These are phyloP conservation scores for Paramarasmius palmivorus DNA, from an alignment of 1,284 basidiomycete species.

Conservation along the genomic window DNA sequence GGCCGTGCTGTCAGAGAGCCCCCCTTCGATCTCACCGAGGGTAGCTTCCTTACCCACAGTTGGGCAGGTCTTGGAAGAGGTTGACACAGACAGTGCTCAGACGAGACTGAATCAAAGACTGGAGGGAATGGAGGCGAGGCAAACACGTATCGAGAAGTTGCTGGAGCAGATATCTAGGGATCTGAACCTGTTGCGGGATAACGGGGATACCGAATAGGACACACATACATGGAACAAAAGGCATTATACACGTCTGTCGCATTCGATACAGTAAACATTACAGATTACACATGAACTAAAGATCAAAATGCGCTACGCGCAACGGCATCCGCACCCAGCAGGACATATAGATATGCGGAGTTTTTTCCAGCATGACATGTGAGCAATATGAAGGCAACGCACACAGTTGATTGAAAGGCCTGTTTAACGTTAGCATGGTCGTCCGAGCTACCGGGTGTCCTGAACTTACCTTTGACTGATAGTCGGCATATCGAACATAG, in stretches of 20 bases:
- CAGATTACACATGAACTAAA: too few relatives aligned
- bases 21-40: constrained; percentile 9
- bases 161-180: constrained; percentile 17
- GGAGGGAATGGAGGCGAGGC: constrained; percentile 12
- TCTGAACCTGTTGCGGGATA: neutral
- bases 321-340: constrained; percentile 66
- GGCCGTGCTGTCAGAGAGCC: constrained; percentile 19
- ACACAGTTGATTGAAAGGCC: constrained; percentile 73
- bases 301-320: too few relatives aligned
- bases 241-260: neutral
- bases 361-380: constrained; percentile 63
- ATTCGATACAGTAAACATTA: neutral
- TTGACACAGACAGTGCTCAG: constrained; percentile 8
- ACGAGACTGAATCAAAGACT: constrained; percentile 2
- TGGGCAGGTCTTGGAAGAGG: constrained; percentile 15
- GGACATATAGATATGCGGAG: constrained; percentile 52
- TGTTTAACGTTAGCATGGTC: constrained; percentile 29
- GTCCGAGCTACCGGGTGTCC: neutral
- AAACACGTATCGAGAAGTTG: constrained; percentile 15
- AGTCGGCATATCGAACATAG: constrained; percentile 75
- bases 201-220: too few relatives aligned
- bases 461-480: constrained; percentile 69
- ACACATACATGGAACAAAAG: too few relatives aligned
- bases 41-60: constrained; percentile 11
- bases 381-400: constrained; percentile 65